Evolutionary conservation across 805 yeast species (phyloP).

Genomic region (Sporopachydermia lactativora): DNA sequence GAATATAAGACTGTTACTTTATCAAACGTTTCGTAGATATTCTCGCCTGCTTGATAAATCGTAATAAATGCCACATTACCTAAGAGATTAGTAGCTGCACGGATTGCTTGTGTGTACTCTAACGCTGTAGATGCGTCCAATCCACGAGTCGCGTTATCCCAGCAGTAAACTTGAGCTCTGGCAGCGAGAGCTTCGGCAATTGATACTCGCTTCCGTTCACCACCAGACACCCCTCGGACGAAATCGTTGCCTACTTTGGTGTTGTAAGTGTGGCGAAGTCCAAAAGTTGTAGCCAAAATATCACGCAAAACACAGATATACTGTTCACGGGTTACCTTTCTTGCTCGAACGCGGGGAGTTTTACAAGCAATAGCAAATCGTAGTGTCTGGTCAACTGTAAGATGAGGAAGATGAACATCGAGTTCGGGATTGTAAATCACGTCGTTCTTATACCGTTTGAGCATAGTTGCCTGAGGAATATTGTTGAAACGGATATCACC

Average conservation of each 20-base stretch:
- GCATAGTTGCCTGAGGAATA: conserved; percentile 42
- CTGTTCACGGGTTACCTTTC: conserved; percentile 31
- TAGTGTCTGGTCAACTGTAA: conserved; percentile 62
- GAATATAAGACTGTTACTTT: conserved; percentile 45
- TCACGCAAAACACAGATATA: conserved; percentile 35
- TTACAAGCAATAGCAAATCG: conserved; percentile 56
- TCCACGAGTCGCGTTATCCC: conserved; percentile 82
- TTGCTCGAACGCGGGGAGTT: conserved; percentile 42
- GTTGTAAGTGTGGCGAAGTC: conserved; percentile 42
- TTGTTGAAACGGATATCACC: conserved; percentile 55
- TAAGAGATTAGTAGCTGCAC: conserved; percentile 39
- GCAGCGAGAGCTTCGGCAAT: conserved; percentile 64
- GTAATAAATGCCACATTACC: conserved; percentile 50
- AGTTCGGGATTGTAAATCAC: conserved; percentile 27
- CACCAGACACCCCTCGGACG: conserved; percentile 69
- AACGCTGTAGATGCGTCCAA: conserved; percentile 75
- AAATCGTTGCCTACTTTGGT: conserved; percentile 50
- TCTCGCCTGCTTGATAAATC: conserved; percentile 55
- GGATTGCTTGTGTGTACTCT: conserved; percentile 55
- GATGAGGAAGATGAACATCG: conserved; percentile 64
- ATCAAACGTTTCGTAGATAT: conserved; percentile 49
- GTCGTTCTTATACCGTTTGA: conserved; percentile 38
- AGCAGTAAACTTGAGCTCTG: conserved; percentile 49
- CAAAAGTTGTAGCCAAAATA: conserved; percentile 38
- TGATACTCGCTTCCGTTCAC: conserved; percentile 76